Evolutionary conservation across 148 eudicot genomes (phyloP), one percentile per base, ranked within the genome.

Genomic region (Vaccinium macrocarpon): DNA sequence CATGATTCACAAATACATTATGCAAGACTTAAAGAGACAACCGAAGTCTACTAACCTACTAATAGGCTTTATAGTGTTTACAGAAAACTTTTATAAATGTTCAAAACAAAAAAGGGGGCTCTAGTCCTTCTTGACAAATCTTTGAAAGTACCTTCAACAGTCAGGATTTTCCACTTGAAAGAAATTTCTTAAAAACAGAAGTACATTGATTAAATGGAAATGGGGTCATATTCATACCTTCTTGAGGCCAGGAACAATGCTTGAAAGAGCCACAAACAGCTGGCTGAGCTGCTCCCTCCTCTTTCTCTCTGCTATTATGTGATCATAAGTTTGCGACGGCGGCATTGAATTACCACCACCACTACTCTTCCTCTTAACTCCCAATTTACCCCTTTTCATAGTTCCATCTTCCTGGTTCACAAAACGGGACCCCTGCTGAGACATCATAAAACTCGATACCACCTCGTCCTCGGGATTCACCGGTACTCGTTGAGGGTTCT

Each of bases 171-270:
- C 46, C 46, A 42, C 46, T 42, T 42, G 46, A 42, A 42, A 42
- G 16, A 55, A 55, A 15, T 55, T 55, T 55, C 59, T 15, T 55
- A 55, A 16, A 55, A 55, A 15, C 59, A 56, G 18, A 56, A 56
- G 2, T 15, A 56, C 15, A 56, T 56, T 5, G 18, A 56, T 14
- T 4, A 14, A 56, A 3, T 56, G 59, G 59, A 56, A 16, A 56
- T 6, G 6, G 46, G 46, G 46, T 4, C 6, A 42, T 42, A 42
- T 5, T 56, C 70, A 27, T 76, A 83, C 85, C 85, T 83, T 83
- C 78, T 83, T 83, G n/a, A 83, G 81, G 38, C 85, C 85, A 57
- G 85, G 85, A 61, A 83, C 74, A 61, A 83, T 76, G 59, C 71
- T 81, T 19, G 85, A 76, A 48, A 83, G 85, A 76, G 78, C 80